phyloP scores from a whole-genome alignment of 2,329 filamentous ascomycete species.

The Fusarium camptoceras region DNA sequence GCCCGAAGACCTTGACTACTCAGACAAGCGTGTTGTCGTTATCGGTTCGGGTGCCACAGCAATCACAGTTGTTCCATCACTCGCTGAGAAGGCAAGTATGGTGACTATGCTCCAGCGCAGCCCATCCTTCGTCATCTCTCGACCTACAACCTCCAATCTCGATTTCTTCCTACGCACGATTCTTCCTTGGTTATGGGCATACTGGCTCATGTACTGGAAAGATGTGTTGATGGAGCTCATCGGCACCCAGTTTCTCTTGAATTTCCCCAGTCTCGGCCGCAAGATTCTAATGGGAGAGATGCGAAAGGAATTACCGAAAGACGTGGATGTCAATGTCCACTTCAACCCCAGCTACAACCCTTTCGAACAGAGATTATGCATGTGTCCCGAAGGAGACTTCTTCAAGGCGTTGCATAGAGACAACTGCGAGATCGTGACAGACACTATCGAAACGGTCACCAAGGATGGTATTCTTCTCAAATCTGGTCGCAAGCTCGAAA shows the following conservation, averaged over 20 bases:
- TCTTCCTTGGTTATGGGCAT: conserved; percentile 61
- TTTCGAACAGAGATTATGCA: conserved; percentile 81
- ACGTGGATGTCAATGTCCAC: conserved; percentile 68
- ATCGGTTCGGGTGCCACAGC: conserved; percentile 85
- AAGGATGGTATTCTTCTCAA: conserved; percentile 60
- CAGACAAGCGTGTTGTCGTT: conserved; percentile 75
- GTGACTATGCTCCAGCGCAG: conserved; percentile 87
- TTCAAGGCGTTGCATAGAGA: conserved; percentile 60
- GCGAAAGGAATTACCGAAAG: conserved; percentile 63
- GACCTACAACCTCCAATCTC: conserved; percentile 56
- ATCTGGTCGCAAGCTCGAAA: conserved; percentile 63
- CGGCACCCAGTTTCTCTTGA: conserved; percentile 50
- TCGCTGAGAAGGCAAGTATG: conserved; percentile 72
- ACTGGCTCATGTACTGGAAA: conserved; percentile 62
- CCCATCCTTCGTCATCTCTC: conserved; percentile 75
- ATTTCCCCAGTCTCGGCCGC: conserved; percentile 43
- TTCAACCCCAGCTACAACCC: conserved; percentile 74
- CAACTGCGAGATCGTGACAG: conserved; percentile 63
- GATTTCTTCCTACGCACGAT: conserved; percentile 54
- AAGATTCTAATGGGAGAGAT: conserved; percentile 57
- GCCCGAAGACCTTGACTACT: conserved; percentile 75
- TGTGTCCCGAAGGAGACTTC: conserved; percentile 70
- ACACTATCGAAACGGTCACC: conserved; percentile 63
- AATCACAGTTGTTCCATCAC: conserved; percentile 77
- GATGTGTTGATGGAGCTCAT: conserved; percentile 60